These are phyloP conservation scores for Alloascoidea africana DNA, from an alignment of 805 yeast species.

Conservation along the genomic window DNA sequence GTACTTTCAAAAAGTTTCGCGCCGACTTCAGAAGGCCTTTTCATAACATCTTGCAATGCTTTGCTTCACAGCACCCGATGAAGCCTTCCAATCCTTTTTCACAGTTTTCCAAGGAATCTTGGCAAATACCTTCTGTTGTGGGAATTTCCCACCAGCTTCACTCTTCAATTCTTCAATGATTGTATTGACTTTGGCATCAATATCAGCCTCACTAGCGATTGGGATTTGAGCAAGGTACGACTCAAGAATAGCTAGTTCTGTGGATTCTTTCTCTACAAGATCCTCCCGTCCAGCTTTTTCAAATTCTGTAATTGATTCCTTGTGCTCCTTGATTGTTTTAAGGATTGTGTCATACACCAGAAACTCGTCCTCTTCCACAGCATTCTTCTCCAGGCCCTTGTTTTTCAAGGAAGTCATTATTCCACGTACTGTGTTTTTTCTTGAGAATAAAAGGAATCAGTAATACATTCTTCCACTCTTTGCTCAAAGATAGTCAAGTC, in stretches of 20 bases:
- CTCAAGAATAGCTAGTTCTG: constrained; percentile 28
- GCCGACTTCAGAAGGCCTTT: no score
- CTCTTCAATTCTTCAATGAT: constrained; percentile 9
- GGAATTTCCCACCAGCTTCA: constrained; percentile 7
- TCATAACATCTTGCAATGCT: no score
- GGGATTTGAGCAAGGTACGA: constrained; percentile 25
- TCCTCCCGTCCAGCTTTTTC: constrained; percentile 30
- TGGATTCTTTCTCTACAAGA: constrained; percentile 34
- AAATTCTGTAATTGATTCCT: constrained; percentile 34
- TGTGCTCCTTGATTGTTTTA: no score
- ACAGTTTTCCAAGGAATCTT: background rate
- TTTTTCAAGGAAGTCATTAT: constrained; percentile 11
- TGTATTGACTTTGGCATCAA: constrained; percentile 19
- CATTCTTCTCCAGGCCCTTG: constrained; percentile 2
- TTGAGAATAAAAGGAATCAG: no score
- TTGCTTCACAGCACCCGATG: no score
- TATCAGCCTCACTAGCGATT: constrained; percentile 30
- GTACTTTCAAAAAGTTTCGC: no score
- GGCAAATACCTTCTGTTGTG: background rate
- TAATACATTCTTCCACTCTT: no score
- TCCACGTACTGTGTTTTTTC: constrained; percentile 12
- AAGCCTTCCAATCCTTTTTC: background rate
- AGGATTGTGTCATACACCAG: background rate
- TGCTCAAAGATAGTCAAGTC: no score
- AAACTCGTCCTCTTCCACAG: background rate